Evolutionary conservation across 129 eudicot species (phyloP).

Genomic region (Pulicaria dysenterica): DNA sequence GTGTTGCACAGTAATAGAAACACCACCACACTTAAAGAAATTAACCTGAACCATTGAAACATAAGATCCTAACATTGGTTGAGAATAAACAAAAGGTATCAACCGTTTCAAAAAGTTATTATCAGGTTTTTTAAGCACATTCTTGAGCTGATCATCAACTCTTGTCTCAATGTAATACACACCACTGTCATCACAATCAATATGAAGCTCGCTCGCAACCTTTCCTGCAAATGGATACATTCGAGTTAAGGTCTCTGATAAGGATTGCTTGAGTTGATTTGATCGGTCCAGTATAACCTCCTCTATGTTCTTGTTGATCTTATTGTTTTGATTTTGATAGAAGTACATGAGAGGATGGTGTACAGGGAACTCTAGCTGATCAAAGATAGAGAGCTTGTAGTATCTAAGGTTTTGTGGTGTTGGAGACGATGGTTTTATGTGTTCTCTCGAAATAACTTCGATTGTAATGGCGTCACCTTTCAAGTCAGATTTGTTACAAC

Average conservation of each 20-base stretch:
- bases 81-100: slow-evolving; percentile 18
- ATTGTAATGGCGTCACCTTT: slow-evolving; percentile 1
- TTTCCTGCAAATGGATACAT: slow-evolving; percentile 38
- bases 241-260: slow-evolving; percentile 26
- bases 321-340: slow-evolving; percentile 10
- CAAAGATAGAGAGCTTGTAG: slow-evolving; percentile 20
- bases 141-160: slow-evolving; percentile 15
- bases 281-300: background rate
- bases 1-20: slow-evolving; percentile 30
- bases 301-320: background rate
- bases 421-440: slow-evolving; percentile 21
- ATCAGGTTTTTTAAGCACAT: slow-evolving; percentile 22
- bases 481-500: background rate
- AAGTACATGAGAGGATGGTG: slow-evolving; percentile 26
- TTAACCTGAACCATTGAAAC: slow-evolving; percentile 36
- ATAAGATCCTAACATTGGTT: background rate
- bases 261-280: slow-evolving; percentile 26
- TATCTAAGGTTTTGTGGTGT: slow-evolving; percentile 22
- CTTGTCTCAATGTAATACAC: slow-evolving; percentile 25
- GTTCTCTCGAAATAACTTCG: slow-evolving; percentile 19
- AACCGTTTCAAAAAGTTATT: slow-evolving; percentile 25
- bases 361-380: background rate
- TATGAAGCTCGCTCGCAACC: slow-evolving; percentile 22
- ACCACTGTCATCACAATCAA: slow-evolving; percentile 42
- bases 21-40: slow-evolving; percentile 40